Percentiles rank a stretch among this genome's conserved stretches.
Conservation (phyloP, 169 alveolate species). For the Plasmodium malariae region DNA sequence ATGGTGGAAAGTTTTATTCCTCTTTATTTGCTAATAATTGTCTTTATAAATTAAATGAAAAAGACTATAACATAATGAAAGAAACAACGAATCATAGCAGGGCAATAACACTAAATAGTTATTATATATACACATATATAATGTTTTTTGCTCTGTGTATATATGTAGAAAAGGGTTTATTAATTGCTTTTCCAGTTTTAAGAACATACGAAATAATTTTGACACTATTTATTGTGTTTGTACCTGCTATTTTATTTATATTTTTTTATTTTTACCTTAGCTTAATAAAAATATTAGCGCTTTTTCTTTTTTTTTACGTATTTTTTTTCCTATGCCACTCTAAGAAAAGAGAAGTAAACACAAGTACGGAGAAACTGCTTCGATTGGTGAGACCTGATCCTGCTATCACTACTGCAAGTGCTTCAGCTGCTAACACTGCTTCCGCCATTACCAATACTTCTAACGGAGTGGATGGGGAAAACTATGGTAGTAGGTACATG, state of each 20-base stretch:
- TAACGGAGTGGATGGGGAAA: too few species aligned
- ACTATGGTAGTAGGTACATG: too few species aligned
- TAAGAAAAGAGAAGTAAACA: background rate
- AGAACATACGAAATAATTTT: conserved; percentile 12
- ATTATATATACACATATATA: conserved; percentile 17
- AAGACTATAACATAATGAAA: conserved; percentile 34
- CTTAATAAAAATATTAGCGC: background rate
- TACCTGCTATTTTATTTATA: conserved; percentile 18
- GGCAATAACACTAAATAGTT: conserved; percentile 9
- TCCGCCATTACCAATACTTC: too few species aligned
- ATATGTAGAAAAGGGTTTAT: conserved; percentile 41
- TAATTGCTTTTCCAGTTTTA: conserved; percentile 27
- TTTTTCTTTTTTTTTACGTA: background rate
- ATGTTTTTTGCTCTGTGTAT: conserved; percentile 20
- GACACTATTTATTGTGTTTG: conserved; percentile 21
- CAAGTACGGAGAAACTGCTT: too few species aligned
- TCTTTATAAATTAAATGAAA: conserved; percentile 29
- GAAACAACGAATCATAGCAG: conserved; percentile 18
- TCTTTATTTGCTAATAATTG: conserved; percentile 12
- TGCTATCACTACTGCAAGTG: too few species aligned
- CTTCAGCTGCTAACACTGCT: too few species aligned
- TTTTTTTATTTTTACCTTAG: conserved; percentile 25
- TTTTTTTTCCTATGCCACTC: background rate
- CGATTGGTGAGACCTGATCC: too few species aligned
- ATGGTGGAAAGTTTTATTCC: too few species aligned